Evolutionary conservation across 352 stramenopile genomes (phyloP), one percentile per base, ranked within the genome.

Genomic region (Phytophthora pisi): DNA sequence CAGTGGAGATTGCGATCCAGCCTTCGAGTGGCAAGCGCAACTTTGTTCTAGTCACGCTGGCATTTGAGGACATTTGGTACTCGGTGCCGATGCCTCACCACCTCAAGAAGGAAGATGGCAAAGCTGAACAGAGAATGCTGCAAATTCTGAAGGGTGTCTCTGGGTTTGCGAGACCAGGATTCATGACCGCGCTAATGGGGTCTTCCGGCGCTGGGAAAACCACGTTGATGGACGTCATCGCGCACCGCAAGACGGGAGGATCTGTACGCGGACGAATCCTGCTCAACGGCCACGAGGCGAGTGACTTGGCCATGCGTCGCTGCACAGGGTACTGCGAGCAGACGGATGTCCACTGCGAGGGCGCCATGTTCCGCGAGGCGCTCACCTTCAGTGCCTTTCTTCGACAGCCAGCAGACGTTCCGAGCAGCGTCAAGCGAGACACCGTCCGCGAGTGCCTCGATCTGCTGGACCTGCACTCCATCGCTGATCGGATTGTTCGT

Each of bases 301-400:
- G 59, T 20, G 74, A 80, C 23, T 52, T 84, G 34, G 74, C 72
- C 30, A 84, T 84, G 64, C 77, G 73, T 24, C 76, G 78, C 2
- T 73, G 65, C 52, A 84, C 78, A 47, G 78, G 76, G 3, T 86
- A 86, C 57, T 86, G 78, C 36, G 72, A 77, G 26, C 72, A 79
- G 80, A 93, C 57, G 82, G 72, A 79, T 57, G 57, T 79, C 7
- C 72, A 79, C 23, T 79, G 64, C 15, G 68, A 79, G 46, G 68
- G 91, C 1, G 76, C 88, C 11, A 98, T 93, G 0, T 92, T 96
- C 23, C 79, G 91, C 11, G 93, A 98, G 66, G 86, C 91, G 5
- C 84, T 98, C 36, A 72, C 75, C 2, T 98, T 98, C 63, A 96
- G 84, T 61, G 91, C 95, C 5, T 89, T 89, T 52, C 65, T 98